Evolutionary conservation across 495 filamentous ascomycete species (phyloP), one percentile per base, ranked within the genome.

Genomic region (Aspergillus sclerotiicarbonarius): DNA sequence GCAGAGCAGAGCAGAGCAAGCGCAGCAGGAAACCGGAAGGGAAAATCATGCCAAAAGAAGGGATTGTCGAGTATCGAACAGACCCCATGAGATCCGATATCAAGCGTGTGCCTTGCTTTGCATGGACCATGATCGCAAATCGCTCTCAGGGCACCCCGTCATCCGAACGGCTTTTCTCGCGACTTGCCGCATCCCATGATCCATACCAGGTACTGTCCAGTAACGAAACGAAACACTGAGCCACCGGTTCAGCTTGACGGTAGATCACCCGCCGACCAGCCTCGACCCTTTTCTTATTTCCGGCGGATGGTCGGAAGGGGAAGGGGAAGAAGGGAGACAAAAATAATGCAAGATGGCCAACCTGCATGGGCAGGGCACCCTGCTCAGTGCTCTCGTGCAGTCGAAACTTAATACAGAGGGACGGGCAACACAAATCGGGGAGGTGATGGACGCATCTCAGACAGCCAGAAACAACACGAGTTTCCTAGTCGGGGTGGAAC

Each of bases 201-300:
- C 45, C 35, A 56, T 56, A 57, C 51, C 21, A 43, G 46, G 33
- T 29, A 52, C 47, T 10, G 33, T 57, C 44, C 37, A 41, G 37
- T 41, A 41, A 54, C 44, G 53, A 30, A 39, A 41, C 25, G 31
- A 18, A 44, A 57, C 56, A 32, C 35, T 5, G 20, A 50, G 39
- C 30, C 43, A 41, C 8, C 60, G 57, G 49, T 56, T 63, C 44
- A 63, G 39, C 43, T 50, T 52, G 59, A 57, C 57, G 57, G 57
- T 45, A 57, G 61, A 63, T 63, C 57, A 63, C 54, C 61, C 61
- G 61, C 59, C 52, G 46, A 54, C 59, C 60, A 58, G 60, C 60
- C 60, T 54, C 46, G 55, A 58, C 54, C 55, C 44, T 57, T 56
- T 47, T 50, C 35, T 47, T 45, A 41, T 51, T 51, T 43, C 35